These are phyloP conservation scores for Rosa persica DNA, from an alignment of 306 rosid species.

Conservation along the genomic window DNA sequence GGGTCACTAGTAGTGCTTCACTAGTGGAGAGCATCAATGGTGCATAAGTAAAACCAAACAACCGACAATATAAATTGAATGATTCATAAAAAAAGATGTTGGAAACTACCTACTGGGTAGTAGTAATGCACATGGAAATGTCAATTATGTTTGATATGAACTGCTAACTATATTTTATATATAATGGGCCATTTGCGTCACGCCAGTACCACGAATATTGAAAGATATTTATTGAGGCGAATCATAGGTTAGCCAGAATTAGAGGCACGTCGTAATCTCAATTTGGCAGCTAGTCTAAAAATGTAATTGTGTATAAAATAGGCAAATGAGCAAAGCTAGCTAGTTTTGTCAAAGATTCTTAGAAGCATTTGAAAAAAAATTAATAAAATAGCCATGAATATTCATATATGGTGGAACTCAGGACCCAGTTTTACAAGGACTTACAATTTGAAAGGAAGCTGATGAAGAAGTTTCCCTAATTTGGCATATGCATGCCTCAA, in stretches of 20 bases:
- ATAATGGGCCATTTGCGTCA: not conserved
- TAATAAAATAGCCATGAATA: not conserved
- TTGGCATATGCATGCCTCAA: not conserved
- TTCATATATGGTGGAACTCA: not conserved
- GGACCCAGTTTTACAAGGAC: not conserved
- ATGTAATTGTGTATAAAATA: not conserved
- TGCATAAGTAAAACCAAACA: not conserved
- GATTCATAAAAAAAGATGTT: not conserved
- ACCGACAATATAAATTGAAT: not conserved
- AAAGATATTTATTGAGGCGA: not conserved
- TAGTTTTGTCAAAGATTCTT: not conserved
- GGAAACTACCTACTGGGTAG: not conserved
- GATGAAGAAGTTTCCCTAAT: not conserved
- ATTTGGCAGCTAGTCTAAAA: not conserved
- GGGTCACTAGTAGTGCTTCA: not conserved
- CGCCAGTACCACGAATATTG: not conserved
- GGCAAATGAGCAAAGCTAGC: too few species aligned
- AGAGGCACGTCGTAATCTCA: not conserved
- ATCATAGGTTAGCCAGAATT: not conserved
- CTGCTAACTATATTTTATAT: not conserved
- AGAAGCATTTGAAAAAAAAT: not conserved
- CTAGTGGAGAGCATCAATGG: constrained; percentile 1
- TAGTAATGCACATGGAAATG: not conserved
- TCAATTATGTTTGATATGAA: not conserved
- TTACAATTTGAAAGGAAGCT: not conserved